Evolutionary conservation across 2,329 filamentous ascomycete genomes (phyloP).

Genomic region (Huntiella savannae): DNA sequence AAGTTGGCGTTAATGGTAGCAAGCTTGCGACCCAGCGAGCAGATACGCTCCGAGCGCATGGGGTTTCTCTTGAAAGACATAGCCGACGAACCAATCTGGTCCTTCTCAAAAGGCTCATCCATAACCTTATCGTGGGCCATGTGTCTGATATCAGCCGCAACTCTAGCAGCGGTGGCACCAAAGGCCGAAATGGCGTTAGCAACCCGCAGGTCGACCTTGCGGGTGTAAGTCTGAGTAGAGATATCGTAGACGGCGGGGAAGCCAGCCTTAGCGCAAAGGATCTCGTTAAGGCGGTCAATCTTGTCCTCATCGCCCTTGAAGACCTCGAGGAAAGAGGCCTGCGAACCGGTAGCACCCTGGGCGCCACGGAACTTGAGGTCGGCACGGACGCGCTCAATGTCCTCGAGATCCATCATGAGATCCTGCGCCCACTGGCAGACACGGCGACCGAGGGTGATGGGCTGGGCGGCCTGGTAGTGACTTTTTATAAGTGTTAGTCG

Average conservation of each 20-base stretch:
- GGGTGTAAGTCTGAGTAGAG: constrained; percentile 44
- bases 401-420: constrained; percentile 40
- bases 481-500: constrained; percentile 28
- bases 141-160: constrained; percentile 55
- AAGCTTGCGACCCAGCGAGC: constrained; percentile 27
- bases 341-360: constrained; percentile 44
- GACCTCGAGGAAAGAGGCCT: constrained; percentile 32
- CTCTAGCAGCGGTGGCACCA: constrained; percentile 54
- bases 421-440: constrained; percentile 55
- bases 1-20: constrained; percentile 21
- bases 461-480: constrained; percentile 45
- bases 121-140: constrained; percentile 57
- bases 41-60: constrained; percentile 31
- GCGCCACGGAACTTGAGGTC: constrained; percentile 59
- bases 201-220: constrained; percentile 64
- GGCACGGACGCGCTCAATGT: constrained; percentile 48
- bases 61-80: constrained; percentile 31
- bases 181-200: constrained; percentile 63
- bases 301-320: constrained; percentile 31
- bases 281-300: constrained; percentile 33
- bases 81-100: constrained; percentile 53
- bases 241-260: constrained; percentile 33
- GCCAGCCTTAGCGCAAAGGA: constrained; percentile 35
- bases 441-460: constrained; percentile 39
- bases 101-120: constrained; percentile 54